Evolutionary conservation across 2,329 filamentous ascomycete species (phyloP), one percentile per base, ranked within the genome.

Genomic region (Cryphonectria naterciae): DNA sequence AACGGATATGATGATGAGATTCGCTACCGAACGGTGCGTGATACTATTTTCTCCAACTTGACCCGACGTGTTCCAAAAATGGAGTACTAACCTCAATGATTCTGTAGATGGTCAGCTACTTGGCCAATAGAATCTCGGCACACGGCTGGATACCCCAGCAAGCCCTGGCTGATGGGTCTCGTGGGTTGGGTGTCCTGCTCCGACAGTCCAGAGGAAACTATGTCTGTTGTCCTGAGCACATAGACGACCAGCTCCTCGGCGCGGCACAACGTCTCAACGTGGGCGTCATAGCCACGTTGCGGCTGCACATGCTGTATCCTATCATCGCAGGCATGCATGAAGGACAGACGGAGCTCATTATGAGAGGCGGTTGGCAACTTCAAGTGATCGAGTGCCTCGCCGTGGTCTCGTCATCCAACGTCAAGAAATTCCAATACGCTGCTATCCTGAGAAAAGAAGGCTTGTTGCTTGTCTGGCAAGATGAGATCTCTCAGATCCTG

Each of bases 271-370:
- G 80, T 67, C 79, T 86, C 69, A 85, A 85, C 73, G 79, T 83
- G 28, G 78, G 80, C 22, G 83, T 85, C 46, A 84, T 83, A 19
- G 79, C 86, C 70, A 86, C 85, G 13, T 85, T 87, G 82, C 82
- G 81, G 13, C 83, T 83, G 1, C 80, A 85, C 62, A 83, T 84
- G 69, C 83, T 83, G 39, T 79, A 82, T 28, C 82, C 81, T 22
- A 82, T 86, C 49, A 79, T 85, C 71, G 77, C 79, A n/a, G 79
- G 79, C 0, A 72, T 86, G 35, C 72, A 80, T 10, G 78, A 80
- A 8, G 77, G 78, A 46, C 83, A 85, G 68, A 81, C 78, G 0
- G 83, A 85, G 72, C 76, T 86, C 39, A 76, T 78, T 58, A 78
- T 84, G 70, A 79, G 78, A 52, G 79, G 80, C 66, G 83, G 84